phyloP scores from a whole-genome alignment of 2,329 filamentous ascomycete species.

The Exophiala mesophila region DNA sequence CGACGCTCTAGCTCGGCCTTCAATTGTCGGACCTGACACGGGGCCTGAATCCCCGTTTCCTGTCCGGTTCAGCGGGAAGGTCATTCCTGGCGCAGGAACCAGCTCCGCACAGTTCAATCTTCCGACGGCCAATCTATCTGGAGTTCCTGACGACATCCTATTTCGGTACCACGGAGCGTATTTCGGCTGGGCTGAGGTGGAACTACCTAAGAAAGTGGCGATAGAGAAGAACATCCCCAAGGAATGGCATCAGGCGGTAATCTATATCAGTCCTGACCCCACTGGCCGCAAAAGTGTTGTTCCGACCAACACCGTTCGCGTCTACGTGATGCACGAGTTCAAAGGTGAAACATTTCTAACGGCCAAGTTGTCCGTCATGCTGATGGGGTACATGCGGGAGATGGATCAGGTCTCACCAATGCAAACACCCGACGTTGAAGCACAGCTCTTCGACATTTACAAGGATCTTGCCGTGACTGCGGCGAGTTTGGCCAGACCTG shows the following conservation, averaged over 20 bases:
- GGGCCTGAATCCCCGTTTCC: conserved; percentile 54
- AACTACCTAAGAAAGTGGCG: conserved; percentile 30
- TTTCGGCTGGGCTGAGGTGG: conserved; percentile 57
- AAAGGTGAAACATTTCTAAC: conserved; percentile 40
- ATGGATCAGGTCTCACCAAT: conserved; percentile 33
- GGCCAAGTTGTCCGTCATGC: conserved; percentile 47
- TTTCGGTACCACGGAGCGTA: conserved; percentile 58
- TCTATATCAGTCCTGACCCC: conserved; percentile 52
- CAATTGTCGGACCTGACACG: conserved; percentile 45
- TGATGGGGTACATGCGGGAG: conserved; percentile 58
- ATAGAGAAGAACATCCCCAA: conserved; percentile 32
- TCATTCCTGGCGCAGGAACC: conserved; percentile 43
- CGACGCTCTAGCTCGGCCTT: conserved; percentile 30
- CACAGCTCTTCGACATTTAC: conserved; percentile 33
- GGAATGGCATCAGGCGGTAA: conserved; percentile 56
- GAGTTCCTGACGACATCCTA: conserved; percentile 50
- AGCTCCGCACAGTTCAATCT: conserved; percentile 41
- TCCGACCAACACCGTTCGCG: conserved; percentile 47
- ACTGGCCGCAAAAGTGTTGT: conserved; percentile 45
- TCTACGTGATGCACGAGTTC: conserved; percentile 53
- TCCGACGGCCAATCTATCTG: conserved; percentile 52
- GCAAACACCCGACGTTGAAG: conserved; percentile 34
- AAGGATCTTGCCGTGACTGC: conserved; percentile 37
- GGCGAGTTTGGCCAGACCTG: conserved; percentile 34
- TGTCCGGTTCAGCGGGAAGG: conserved; percentile 47